These are phyloP conservation scores for Salvia hispanica DNA, from an alignment of 257 asterid genomes.

Conservation along the genomic window DNA sequence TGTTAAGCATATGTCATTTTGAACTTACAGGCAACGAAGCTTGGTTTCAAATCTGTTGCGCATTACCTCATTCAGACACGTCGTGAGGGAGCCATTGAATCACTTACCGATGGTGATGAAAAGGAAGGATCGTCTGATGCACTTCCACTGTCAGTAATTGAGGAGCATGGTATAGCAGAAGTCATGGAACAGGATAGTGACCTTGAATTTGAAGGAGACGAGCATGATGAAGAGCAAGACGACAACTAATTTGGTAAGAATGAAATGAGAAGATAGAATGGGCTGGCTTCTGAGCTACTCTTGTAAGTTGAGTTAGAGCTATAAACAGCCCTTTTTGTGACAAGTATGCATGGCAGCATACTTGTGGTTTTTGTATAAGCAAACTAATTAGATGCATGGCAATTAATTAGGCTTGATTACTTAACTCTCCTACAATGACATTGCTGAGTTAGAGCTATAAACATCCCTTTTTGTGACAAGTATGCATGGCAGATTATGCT, in stretches of 20 bases:
- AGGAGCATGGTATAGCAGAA: constrained; percentile 9
- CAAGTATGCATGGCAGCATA: constrained; percentile 4
- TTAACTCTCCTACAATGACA: not conserved
- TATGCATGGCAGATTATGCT: not conserved
- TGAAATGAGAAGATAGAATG: constrained; percentile 24
- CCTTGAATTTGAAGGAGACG: constrained; percentile 34
- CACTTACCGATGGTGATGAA: constrained; percentile 30
- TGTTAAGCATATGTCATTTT: constrained; percentile 16
- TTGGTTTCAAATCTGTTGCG: constrained; percentile 78
- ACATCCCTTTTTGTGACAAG: not conserved
- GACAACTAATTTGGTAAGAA: not conserved
- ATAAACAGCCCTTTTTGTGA: not conserved
- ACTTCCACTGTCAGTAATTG: not conserved
- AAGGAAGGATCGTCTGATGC: constrained; percentile 32
- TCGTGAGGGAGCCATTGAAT: constrained; percentile 24
- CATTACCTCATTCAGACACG: constrained; percentile 65
- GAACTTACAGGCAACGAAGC: constrained; percentile 44
- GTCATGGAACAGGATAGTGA: constrained; percentile 26
- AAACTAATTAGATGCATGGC: no score
- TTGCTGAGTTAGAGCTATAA: not conserved
- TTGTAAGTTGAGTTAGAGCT: not conserved
- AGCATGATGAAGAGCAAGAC: constrained; percentile 23
- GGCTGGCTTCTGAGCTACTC: not conserved
- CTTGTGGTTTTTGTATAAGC: not conserved
- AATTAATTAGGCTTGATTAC: not conserved